These are phyloP conservation scores for Scleromitrula shiraiana DNA, from an alignment of 2,329 filamentous ascomycete genomes.

Conservation along the genomic window DNA sequence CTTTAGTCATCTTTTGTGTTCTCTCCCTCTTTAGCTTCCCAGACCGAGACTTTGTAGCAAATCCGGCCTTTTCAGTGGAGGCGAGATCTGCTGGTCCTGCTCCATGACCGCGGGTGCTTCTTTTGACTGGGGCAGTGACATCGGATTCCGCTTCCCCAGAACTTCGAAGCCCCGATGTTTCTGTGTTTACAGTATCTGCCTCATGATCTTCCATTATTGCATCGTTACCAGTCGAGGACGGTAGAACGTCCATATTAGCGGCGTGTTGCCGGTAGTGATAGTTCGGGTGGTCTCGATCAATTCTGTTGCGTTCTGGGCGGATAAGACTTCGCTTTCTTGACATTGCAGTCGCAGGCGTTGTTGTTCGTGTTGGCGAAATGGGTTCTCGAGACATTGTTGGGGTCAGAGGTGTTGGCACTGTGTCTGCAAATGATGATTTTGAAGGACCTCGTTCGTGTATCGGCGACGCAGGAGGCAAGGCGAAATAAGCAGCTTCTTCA, in stretches of 20 bases:
- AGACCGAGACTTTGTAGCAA: conserved; percentile 23
- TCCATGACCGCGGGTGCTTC: conserved; percentile 15
- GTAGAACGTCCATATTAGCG: conserved; percentile 81
- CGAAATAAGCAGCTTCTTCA: conserved; percentile 51
- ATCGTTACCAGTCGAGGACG: conserved; percentile 88
- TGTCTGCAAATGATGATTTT: conserved; percentile 50
- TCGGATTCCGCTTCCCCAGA: conserved; percentile 28
- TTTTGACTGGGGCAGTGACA: conserved; percentile 20
- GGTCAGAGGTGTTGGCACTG: conserved; percentile 39
- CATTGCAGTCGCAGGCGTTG: conserved; percentile 32
- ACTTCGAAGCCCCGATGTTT: conserved; percentile 26
- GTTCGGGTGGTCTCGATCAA: conserved; percentile 82
- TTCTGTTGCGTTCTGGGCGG: conserved; percentile 77
- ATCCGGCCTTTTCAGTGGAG: conserved; percentile 19
- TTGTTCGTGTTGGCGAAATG: conserved; percentile 18
- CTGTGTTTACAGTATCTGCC: conserved; percentile 32
- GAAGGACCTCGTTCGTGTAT: conserved; percentile 48
- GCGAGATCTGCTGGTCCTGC: conserved; percentile 19
- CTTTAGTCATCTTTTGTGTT: conserved; percentile 58
- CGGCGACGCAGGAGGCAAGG: conserved; percentile 14
- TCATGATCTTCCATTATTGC: conserved; percentile 75
- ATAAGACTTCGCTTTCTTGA: conserved; percentile 80
- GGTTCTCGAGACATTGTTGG: conserved; percentile 45
- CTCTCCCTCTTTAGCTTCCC: conserved; percentile 33
- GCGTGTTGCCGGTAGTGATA: conserved; percentile 96